Evolutionary conservation across 371 early-diverging fungal species (phyloP).

Genomic region (Sporodiniella umbellata): DNA sequence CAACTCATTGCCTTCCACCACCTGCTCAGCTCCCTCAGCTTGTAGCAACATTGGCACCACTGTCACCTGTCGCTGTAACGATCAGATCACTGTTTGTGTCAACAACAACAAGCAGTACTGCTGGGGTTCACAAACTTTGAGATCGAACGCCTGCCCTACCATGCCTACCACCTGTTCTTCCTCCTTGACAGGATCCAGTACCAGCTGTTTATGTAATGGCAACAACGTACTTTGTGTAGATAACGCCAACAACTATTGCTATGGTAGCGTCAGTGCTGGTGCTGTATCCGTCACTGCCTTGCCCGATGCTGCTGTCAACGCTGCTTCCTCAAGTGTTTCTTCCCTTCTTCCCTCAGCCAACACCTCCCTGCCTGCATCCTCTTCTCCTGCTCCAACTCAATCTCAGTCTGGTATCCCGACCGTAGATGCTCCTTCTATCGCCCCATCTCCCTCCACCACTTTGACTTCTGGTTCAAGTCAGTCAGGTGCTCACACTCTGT

Average conservation of each 20-base stretch:
- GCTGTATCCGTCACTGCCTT: constrained; percentile 13
- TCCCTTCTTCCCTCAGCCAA: background rate
- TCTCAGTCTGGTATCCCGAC: constrained; percentile 2
- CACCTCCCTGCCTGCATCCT: background rate
- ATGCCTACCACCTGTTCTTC: constrained; percentile 26
- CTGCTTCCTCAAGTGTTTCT: constrained; percentile 1
- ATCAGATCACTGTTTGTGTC: constrained; percentile 28
- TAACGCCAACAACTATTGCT: constrained; percentile 38
- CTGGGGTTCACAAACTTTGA: constrained; percentile 37
- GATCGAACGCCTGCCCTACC: constrained; percentile 25
- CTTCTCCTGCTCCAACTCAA: constrained; percentile 6
- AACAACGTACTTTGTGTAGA: constrained; percentile 41
- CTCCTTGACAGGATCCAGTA: constrained; percentile 17
- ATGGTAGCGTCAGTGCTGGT: constrained; percentile 16
- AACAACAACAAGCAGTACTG: constrained; percentile 29
- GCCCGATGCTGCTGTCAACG: constrained; percentile 14
- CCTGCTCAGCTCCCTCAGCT: constrained; percentile 24
- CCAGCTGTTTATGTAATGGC: constrained; percentile 36
- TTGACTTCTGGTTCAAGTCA: constrained; percentile 4
- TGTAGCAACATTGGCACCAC: constrained; percentile 28
- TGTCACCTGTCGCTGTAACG: constrained; percentile 34
- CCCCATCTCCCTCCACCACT: background rate
- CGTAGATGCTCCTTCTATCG: constrained; percentile 9
- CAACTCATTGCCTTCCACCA: constrained; percentile 26
- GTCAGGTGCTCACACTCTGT: background rate